Evolutionary conservation across 768 basidiomycete genomes (phyloP).

Genomic region (Strobilomyces echinocephalus): DNA sequence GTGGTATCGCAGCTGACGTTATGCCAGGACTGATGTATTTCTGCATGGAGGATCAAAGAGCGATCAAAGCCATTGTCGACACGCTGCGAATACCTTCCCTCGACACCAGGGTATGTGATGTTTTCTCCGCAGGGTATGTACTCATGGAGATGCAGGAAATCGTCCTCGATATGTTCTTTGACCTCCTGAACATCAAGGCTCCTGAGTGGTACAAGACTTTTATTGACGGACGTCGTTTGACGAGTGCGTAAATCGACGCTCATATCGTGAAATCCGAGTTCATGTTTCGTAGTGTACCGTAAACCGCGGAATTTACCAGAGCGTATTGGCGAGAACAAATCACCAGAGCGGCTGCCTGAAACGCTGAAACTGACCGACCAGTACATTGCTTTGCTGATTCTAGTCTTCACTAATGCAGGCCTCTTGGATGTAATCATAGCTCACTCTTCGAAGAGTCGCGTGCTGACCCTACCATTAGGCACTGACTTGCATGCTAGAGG

Average conservation of each 20-base stretch:
- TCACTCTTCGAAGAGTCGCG: neutral
- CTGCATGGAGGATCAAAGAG: slow-evolving; percentile 83
- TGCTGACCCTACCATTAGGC: slow-evolving; percentile 50
- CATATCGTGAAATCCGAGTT: neutral
- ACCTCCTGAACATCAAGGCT: slow-evolving; percentile 84
- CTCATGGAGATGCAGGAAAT: slow-evolving; percentile 63
- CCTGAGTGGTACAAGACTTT: slow-evolving; percentile 93
- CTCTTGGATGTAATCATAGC: slow-evolving; percentile 69
- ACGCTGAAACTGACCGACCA: slow-evolving; percentile 86
- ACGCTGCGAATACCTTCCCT: slow-evolving; percentile 85
- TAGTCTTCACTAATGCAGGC: slow-evolving; percentile 83
- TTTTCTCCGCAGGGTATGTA: neutral
- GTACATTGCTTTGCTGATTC: slow-evolving; percentile 79
- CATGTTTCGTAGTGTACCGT: slow-evolving; percentile 54
- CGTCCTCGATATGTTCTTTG: slow-evolving; percentile 91
- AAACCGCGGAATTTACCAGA: slow-evolving; percentile 41
- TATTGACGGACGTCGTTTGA: slow-evolving; percentile 81
- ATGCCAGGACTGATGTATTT: slow-evolving; percentile 81
- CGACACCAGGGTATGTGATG: slow-evolving; percentile 61
- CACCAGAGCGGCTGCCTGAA: slow-evolving; percentile 45
- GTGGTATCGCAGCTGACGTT: slow-evolving; percentile 52
- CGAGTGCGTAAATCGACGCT: slow-evolving; percentile 50
- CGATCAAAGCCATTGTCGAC: slow-evolving; percentile 79
- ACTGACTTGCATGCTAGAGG: slow-evolving; percentile 79
- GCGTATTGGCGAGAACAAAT: slow-evolving; percentile 32